Evolutionary conservation across 2,329 filamentous ascomycete genomes (phyloP).

Genomic region (Teratosphaeria zuluensis): DNA sequence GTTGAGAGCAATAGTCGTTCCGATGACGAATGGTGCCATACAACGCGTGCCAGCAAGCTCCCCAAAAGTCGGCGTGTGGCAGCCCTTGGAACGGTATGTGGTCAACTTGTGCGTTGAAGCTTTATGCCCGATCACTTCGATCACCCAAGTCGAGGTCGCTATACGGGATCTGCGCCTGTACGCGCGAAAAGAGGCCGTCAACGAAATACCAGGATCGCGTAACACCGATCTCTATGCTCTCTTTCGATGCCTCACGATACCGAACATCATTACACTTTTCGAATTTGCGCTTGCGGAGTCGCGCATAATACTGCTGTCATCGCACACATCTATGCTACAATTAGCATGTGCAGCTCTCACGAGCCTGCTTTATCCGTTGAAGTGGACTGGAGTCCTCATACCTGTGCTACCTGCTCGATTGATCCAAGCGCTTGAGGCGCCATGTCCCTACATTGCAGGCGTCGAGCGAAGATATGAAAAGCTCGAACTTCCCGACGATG

Average conservation of each 20-base stretch:
- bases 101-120: slow-evolving; percentile 95
- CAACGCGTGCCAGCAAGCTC: slow-evolving; percentile 79
- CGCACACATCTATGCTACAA: slow-evolving; percentile 92
- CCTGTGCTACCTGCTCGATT: slow-evolving; percentile 79
- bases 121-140: slow-evolving; percentile 80
- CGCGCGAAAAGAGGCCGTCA: slow-evolving; percentile 81
- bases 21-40: slow-evolving; percentile 83
- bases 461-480: slow-evolving; percentile 86
- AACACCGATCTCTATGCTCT: slow-evolving; percentile 89
- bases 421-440: slow-evolving; percentile 81
- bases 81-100: slow-evolving; percentile 91
- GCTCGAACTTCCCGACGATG: slow-evolving; percentile 80
- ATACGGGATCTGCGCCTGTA: slow-evolving; percentile 85
- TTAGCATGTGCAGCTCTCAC: slow-evolving; percentile 80
- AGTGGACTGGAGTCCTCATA: slow-evolving; percentile 90
- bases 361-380: slow-evolving; percentile 76
- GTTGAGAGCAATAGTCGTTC: slow-evolving; percentile 85
- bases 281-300: slow-evolving; percentile 91
- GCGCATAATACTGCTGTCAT: slow-evolving; percentile 90
- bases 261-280: slow-evolving; percentile 85
- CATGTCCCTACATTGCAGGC: slow-evolving; percentile 93
- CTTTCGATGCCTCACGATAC: slow-evolving; percentile 79
- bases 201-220: slow-evolving; percentile 85
- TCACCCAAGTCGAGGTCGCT: slow-evolving; percentile 88
- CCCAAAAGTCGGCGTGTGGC: slow-evolving; percentile 86